Evolutionary conservation across 2,329 filamentous ascomycete species (phyloP), one percentile per base, ranked within the genome.

Genomic region (Teratosphaeria zuluensis): DNA sequence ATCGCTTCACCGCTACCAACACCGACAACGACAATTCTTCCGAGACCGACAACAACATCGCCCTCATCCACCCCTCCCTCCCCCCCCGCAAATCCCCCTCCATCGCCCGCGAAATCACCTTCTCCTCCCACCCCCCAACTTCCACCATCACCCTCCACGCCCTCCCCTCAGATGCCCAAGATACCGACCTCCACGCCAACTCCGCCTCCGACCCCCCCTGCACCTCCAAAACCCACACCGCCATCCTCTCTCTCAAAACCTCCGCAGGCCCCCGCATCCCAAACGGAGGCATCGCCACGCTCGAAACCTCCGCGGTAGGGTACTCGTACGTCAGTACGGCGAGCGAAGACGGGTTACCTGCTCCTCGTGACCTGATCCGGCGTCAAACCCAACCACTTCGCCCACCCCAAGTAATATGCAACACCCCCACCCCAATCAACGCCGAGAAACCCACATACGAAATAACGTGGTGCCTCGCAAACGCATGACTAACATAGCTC

Each of bases 381-480:
- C 55, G 85, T 79, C 53, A 82, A 77, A 0, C 84, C 84, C 60
- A 92, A 76, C 88, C 90, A 96, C 72, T 84, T 87, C n/a, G 90
- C 89, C 75, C 84, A 84, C 92, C 92, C 84, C 90, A 95, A 7
- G 89, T 83, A 71, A 92, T 85, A 75, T 96, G 92, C 60, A 85
- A 89, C 28, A 83, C 85, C 0, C 85, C 88, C 0, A 86, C 74
- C 16, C 76, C 77, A 6, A 96, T 77, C 54, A 96, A 77, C 1
- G 84, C 80, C 1, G 77, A 68, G 71, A 95, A 96, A 1, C 87
- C 86, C 1, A 80, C 65, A 71, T 84, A 87, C n/a, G 88, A 84
- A 8, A 87, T 71, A 1, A 80, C 64, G 0, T 86, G 85, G 67
- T 89, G 86, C 14, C 83, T 81, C 32, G 88, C 85, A 69, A 96